Base-by-base conservation (phyloP, 305 asterid species). In the Lippia alba region DNA sequence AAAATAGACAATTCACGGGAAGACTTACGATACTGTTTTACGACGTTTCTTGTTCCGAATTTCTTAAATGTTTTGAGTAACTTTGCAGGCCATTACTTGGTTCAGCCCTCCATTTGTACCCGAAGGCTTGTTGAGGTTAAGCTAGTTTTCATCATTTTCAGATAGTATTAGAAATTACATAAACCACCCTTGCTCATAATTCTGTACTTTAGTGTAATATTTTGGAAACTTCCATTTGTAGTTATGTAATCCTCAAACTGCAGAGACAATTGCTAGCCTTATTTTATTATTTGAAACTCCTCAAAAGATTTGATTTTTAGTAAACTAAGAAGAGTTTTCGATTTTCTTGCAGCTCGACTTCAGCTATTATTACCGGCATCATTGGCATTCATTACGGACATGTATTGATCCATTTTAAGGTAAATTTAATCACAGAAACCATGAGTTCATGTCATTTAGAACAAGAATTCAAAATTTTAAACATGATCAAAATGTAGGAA, bases 301-400 rank as follows among this genome's bases (percentile, higher is more conserved):
- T 14, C 11, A 60, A 40, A 11, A 58, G 36, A n/a, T 51, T 30
- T 17, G 75, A 72, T 41, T 48, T 69, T 61, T 41, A 67, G 49
- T 48, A 60, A 71, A 44, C 15, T 30, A 44, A 10, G 41, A 44
- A 14, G 10, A 5, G 49, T 58, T 70, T 45, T 53, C 54, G 45
- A 56, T 61, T 41, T 71, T 50, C 1, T 17, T 70, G 49, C 81
- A 90, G 97, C 74, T 80, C 96, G 44, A 83, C 90, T 80, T 87
- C 93, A 39, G 90, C 98, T 20, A 86, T 92, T 20, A 69, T 89
- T 39, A 84, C 96, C 2, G 97, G 98, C 56, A 87, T 88, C 14
- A 83, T 92, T 63, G 98, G 97, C 11, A 82, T 92, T 57, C 97
- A 92, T 78, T 90, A 87, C 60, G 97, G 98, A 18, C 98, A 92